Conservation (phyloP, 176 grass and related monocot species). For the Cenchrus americanus region DNA sequence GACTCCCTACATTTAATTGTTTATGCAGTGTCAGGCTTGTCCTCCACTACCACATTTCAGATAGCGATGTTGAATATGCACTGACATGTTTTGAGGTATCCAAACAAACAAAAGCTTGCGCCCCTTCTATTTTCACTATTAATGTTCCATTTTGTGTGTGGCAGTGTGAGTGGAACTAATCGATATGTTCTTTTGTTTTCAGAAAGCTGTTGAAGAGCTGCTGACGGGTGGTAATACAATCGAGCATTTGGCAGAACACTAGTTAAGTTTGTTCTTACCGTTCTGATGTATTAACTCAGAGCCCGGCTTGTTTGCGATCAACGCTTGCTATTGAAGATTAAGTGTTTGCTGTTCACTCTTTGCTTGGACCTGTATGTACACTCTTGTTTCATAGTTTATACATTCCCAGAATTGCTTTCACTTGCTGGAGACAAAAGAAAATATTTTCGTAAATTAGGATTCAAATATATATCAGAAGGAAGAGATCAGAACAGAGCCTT, state of each 20-base stretch:
- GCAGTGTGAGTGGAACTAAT: background rate
- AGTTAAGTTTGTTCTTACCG: background rate
- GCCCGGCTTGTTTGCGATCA: constrained; percentile 13
- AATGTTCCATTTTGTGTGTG: background rate
- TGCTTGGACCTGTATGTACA: background rate
- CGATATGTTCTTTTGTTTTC: constrained; percentile 29
- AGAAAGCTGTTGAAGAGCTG: constrained; percentile 79
- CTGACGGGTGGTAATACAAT: constrained; percentile 33
- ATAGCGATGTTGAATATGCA: constrained; percentile 70
- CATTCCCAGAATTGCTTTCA: background rate
- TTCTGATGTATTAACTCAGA: background rate
- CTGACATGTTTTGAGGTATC: constrained; percentile 76
- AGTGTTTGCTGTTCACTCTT: background rate
- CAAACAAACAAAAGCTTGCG: background rate
- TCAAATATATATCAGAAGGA: background rate
- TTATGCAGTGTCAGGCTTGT: constrained; percentile 76
- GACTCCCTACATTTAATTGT: background rate
- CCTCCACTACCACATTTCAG: constrained; percentile 91
- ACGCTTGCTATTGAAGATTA: constrained; percentile 27
- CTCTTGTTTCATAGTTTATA: background rate
- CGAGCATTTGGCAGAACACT: constrained; percentile 31
- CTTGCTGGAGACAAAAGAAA: background rate
- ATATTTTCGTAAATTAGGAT: background rate
- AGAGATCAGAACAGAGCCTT: background rate
- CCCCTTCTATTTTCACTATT: background rate